These are phyloP conservation scores for Pleomassaria siparia DNA, from an alignment of 2,329 filamentous ascomycete genomes.

Conservation along the genomic window DNA sequence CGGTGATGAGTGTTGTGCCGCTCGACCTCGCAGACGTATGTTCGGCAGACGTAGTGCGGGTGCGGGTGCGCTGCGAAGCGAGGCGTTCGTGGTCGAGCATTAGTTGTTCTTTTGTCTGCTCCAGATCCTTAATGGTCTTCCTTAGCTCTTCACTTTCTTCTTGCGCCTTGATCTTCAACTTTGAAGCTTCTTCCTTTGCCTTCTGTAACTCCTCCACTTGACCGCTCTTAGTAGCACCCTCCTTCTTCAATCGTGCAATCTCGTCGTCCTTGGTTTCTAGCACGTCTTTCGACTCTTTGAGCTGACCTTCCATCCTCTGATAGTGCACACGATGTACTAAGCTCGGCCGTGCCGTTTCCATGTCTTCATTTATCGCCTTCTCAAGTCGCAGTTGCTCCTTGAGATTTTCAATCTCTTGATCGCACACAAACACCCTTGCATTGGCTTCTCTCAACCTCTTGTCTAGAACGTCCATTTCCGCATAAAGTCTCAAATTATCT, in stretches of 20 bases:
- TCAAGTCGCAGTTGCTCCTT: constrained; percentile 28
- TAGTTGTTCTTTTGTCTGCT: constrained; percentile 32
- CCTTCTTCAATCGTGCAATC: constrained; percentile 18
- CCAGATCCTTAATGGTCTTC: constrained; percentile 23
- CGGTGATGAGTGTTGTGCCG: constrained; percentile 34
- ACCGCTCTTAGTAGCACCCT: constrained; percentile 18
- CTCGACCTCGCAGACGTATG: constrained; percentile 32
- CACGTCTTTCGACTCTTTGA: constrained; percentile 26
- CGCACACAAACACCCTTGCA: constrained; percentile 24
- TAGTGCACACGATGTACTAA: constrained; percentile 37
- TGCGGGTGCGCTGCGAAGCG: constrained; percentile 23
- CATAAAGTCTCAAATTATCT: constrained; percentile 35
- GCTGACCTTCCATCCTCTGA: constrained; percentile 35
- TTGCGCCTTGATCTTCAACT: constrained; percentile 20
- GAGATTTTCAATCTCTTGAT: constrained; percentile 27
- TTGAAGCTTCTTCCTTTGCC: constrained; percentile 18
- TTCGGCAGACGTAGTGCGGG: constrained; percentile 23
- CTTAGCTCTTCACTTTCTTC: constrained; percentile 31
- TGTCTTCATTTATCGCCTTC: constrained; percentile 29
- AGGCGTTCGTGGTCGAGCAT: constrained; percentile 37
- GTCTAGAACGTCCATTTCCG: constrained; percentile 29
- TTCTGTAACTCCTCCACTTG: constrained; percentile 21
- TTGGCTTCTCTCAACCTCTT: constrained; percentile 35
- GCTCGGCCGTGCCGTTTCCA: constrained; percentile 33
- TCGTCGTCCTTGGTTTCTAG: constrained; percentile 25